Base-by-base conservation (phyloP, 2,329 filamentous ascomycete species). In the Phialemonium atrogriseum region DNA sequence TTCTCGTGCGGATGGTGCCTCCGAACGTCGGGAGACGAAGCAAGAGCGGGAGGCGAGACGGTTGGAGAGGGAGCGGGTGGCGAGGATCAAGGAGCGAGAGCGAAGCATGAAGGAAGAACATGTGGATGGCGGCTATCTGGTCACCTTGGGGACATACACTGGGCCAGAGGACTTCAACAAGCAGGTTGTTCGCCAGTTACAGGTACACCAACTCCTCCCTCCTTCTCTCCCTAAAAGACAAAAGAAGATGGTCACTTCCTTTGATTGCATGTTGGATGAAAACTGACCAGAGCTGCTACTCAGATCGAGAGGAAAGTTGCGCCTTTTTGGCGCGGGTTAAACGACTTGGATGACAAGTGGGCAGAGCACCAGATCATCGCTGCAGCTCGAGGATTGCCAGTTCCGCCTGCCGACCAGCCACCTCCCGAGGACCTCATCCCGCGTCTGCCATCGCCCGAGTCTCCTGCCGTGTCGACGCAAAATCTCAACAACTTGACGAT, bases 101-200 rank as follows among this genome's bases (percentile, higher is more conserved):
- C 73, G 83, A 43, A 98, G 91, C 51, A 77, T 96, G 62, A 78
- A 70, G 41, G 88, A 95, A 47, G 91, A 98, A 53, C 77, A 88
- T 54, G 83, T 96, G 4, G 91, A 98, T 56, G 91, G 91, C 13
- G 91, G 91, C 14, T 98, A 80, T 60, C 63, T 98, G 28, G 91
- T 98, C 19, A 98, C 91, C 0, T 75, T 94, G 51, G 91, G 91
- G 21, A 84, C 88, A 30, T 98, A 98, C 52, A 89, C 85, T 14
- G 88, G 89, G 0, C 66, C 77, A 1, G 91, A 98, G 58, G 91
- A 98, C 58, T 98, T 89, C 54, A 94, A 77, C 65, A 96, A 96
- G 57, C 63, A 73, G 12, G 66, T 85, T 28, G 89, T 96, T 34
- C 77, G 91, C 44, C 88, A 94, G 54, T 64, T 98, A 34, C 89